These are phyloP conservation scores for Sonneratia caseolaris DNA, from an alignment of 345 rosid genomes.

Conservation along the genomic window DNA sequence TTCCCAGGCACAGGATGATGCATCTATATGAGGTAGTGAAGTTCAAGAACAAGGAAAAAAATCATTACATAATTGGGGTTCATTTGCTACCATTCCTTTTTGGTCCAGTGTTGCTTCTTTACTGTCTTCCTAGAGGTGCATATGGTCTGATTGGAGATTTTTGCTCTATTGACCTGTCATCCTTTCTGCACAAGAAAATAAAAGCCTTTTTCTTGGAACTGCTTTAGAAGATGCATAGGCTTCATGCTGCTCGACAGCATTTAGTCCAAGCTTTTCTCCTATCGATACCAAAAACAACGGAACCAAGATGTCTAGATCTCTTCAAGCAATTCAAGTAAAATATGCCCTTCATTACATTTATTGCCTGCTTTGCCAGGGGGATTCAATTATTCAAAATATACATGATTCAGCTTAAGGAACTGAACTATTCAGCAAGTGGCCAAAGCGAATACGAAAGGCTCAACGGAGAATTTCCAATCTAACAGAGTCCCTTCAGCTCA, in stretches of 20 bases:
- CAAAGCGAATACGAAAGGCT: background rate
- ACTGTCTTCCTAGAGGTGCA: background rate
- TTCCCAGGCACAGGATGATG: background rate
- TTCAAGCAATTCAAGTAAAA: too few relatives aligned
- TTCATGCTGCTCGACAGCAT: background rate
- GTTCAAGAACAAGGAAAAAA: background rate
- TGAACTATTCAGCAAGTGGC: too few relatives aligned
- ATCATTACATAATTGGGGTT: background rate
- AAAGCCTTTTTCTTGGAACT: background rate
- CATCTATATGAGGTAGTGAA: background rate
- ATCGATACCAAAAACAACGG: background rate
- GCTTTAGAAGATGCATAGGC: background rate
- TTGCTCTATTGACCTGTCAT: background rate
- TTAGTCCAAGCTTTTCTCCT: background rate
- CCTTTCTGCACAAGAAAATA: background rate
- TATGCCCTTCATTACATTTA: too few relatives aligned
- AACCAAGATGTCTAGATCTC: too few relatives aligned
- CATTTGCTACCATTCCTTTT: background rate
- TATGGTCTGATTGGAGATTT: background rate
- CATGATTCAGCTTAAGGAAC: too few relatives aligned
- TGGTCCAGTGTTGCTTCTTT: background rate
- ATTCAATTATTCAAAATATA: too few relatives aligned
- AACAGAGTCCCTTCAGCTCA: background rate
- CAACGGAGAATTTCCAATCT: background rate
- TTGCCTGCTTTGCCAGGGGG: too few relatives aligned